A percentile compares a stretch with the other conserved stretches of the same genome.
Conservation (phyloP, 2,329 filamentous ascomycete genomes). For the Fusarium sp. region DNA sequence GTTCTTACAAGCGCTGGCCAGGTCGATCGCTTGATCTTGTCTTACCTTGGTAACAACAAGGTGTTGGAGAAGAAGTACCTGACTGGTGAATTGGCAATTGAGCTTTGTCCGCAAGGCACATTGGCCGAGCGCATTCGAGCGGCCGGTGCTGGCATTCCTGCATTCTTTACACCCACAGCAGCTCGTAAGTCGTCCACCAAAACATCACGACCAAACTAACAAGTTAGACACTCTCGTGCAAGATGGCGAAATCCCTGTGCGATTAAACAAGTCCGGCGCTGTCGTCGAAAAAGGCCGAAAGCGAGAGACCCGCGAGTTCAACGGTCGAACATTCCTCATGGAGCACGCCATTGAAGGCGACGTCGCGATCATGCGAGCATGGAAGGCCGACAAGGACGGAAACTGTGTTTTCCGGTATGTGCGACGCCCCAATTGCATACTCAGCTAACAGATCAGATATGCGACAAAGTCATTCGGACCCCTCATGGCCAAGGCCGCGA, state of each 20-base stretch:
- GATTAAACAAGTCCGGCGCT: slow-evolving; percentile 68
- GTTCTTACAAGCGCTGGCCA: slow-evolving; percentile 76
- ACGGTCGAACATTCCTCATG: slow-evolving; percentile 79
- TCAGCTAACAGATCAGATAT: slow-evolving; percentile 57
- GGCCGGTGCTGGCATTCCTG: slow-evolving; percentile 80
- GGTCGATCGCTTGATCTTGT: slow-evolving; percentile 77
- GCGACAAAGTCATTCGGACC: slow-evolving; percentile 80
- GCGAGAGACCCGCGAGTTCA: slow-evolving; percentile 78
- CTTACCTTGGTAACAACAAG: slow-evolving; percentile 83
- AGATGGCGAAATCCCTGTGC: slow-evolving; percentile 74
- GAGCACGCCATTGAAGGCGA: slow-evolving; percentile 81
- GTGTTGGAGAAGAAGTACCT: slow-evolving; percentile 79
- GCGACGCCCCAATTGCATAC: rapidly evolving
- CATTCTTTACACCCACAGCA: slow-evolving; percentile 83
- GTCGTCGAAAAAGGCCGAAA: slow-evolving; percentile 73
- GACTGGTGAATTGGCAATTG: slow-evolving; percentile 77
- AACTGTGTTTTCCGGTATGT: slow-evolving; percentile 80
- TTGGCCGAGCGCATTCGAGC: slow-evolving; percentile 78
- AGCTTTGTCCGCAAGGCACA: slow-evolving; percentile 81
- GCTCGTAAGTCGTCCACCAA: slow-evolving; percentile 60
- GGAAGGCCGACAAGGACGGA: slow-evolving; percentile 79
- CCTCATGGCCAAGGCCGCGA: slow-evolving; percentile 85
- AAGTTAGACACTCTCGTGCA: slow-evolving; percentile 70
- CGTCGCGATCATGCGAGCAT: slow-evolving; percentile 80
- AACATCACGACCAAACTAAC: slow-evolving; percentile 19